Percentiles rank a stretch among this genome's conserved stretches.
Evolutionary conservation across 495 filamentous ascomycete genomes (phyloP).

Genomic region (Apiosordaria backusii): DNA sequence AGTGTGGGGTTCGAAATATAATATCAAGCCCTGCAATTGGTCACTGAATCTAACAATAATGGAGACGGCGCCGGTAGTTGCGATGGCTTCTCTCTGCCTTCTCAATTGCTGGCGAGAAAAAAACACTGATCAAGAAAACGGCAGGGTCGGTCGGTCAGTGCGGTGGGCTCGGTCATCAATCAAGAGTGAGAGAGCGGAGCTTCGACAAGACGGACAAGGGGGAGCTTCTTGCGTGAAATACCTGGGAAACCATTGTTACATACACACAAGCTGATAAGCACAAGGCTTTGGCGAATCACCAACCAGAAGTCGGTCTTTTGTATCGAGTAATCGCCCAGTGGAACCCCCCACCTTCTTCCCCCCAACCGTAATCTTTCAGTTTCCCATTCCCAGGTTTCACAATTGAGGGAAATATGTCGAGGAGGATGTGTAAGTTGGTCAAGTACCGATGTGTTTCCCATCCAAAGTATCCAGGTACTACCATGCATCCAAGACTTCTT

Average conservation of each 20-base stretch:
- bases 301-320: conserved; percentile 1
- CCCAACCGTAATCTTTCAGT: neutral
- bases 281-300: conserved; percentile 7
- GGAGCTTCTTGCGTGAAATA: neutral
- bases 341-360: neutral
- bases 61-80: neutral
- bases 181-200: neutral
- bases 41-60: neutral
- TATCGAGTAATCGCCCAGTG: conserved; percentile 1
- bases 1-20: neutral
- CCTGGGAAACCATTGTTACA: neutral
- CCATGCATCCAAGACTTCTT: neutral
- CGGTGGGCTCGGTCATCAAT: neutral
- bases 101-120: neutral
- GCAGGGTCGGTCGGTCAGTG: neutral
- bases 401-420: neutral
- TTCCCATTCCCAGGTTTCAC: neutral
- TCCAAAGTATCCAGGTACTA: neutral
- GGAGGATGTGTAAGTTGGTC: neutral
- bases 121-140: neutral
- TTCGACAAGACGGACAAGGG: neutral
- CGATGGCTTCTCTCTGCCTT: neutral
- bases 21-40: neutral
- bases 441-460: too few species aligned
- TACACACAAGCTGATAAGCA: conserved; percentile 6